These are phyloP conservation scores for Populus trichocarpa DNA, from an alignment of 441 rosid species.

Conservation along the genomic window DNA sequence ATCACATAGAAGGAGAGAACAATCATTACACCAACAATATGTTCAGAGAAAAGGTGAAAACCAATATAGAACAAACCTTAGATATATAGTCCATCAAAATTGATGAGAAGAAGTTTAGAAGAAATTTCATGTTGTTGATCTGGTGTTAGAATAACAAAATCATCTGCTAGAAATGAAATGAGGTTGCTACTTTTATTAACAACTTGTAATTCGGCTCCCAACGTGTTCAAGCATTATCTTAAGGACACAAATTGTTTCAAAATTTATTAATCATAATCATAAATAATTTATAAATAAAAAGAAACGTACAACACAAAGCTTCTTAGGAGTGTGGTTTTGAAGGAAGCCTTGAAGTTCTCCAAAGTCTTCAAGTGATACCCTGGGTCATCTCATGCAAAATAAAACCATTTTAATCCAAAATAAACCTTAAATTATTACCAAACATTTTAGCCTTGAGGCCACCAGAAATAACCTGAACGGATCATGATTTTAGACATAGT, in stretches of 20 bases:
- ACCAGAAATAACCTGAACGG: slow-evolving; percentile 65
- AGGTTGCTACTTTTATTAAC: slow-evolving; percentile 63
- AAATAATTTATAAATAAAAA: too few relatives aligned
- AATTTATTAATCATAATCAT: too few relatives aligned
- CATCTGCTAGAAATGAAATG: slow-evolving; percentile 70
- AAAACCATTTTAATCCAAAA: not conserved
- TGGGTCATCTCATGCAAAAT: too few relatives aligned
- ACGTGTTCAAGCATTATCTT: slow-evolving; percentile 32
- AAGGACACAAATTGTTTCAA: too few relatives aligned
- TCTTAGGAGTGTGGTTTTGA: too few relatives aligned
- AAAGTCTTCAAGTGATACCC: too few relatives aligned
- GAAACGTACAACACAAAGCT: too few relatives aligned
- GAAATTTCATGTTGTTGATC: slow-evolving; percentile 74
- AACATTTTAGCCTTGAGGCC: slow-evolving; percentile 98
- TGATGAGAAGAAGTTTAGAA: slow-evolving; percentile 76
- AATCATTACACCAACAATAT: not conserved
- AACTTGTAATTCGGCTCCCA: slow-evolving; percentile 88
- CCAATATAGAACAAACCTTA: slow-evolving; percentile 36
- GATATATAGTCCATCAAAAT: slow-evolving; percentile 64
- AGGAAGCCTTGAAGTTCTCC: too few relatives aligned
- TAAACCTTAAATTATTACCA: slow-evolving; percentile 32
- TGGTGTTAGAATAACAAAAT: slow-evolving; percentile 68
- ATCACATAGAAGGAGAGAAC: not conserved
- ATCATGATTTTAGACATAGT: slow-evolving; percentile 83
- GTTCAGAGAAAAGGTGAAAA: not conserved